Percentiles rank a stretch among this genome's conserved stretches.
phyloP scores from a whole-genome alignment of 2,329 filamentous ascomycete genomes.

The Cladobotryum protrusum region DNA sequence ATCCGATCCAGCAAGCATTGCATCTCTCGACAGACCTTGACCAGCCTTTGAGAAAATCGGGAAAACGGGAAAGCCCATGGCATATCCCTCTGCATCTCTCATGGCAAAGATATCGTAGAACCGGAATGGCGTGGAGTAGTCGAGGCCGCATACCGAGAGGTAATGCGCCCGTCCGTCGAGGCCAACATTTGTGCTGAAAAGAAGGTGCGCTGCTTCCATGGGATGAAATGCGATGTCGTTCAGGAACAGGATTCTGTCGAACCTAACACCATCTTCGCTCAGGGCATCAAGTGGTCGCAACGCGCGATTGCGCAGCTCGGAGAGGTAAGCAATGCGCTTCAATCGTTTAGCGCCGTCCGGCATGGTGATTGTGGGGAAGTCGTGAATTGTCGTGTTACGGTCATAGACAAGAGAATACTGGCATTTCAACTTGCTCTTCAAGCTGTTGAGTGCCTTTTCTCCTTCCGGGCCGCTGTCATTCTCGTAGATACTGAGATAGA shows the following conservation, averaged over 20 bases:
- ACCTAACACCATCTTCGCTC: background rate
- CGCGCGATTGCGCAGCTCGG: background rate
- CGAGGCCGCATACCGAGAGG: background rate
- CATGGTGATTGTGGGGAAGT: background rate
- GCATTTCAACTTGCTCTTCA: background rate
- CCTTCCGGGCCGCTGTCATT: background rate
- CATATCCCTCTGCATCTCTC: background rate
- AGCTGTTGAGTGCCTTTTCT: background rate
- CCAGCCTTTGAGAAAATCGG: background rate
- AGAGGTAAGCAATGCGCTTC: background rate
- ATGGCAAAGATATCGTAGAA: background rate
- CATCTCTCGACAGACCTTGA: background rate
- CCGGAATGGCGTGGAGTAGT: background rate
- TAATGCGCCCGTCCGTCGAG: background rate
- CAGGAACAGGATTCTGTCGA: background rate
- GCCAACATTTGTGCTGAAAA: background rate
- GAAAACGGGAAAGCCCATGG: background rate
- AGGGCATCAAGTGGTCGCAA: background rate
- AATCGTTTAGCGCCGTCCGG: background rate
- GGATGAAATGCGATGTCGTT: background rate
- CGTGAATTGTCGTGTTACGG: background rate
- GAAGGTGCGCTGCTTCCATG: background rate
- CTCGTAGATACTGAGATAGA: background rate
- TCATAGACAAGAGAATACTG: background rate
- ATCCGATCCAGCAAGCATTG: background rate